A percentile compares a stretch with the other conserved stretches of the same genome.
Evolutionary conservation across 169 alveolate genomes (phyloP).

Genomic region (Cryptosporidium viatorum): DNA sequence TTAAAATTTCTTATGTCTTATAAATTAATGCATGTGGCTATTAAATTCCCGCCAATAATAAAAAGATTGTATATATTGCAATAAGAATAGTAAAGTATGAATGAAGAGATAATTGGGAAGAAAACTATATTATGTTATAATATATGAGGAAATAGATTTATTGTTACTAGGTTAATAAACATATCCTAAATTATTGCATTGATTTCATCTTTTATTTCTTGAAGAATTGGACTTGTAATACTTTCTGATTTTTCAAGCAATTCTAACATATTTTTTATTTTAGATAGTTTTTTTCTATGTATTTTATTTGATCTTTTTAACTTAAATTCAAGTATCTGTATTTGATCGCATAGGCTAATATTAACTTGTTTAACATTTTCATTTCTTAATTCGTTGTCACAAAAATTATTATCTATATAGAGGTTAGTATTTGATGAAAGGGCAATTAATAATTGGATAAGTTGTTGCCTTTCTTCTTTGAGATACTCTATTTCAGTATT

Average conservation of each 20-base stretch:
- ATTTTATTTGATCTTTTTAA: conserved; percentile 14
- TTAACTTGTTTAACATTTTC: conserved; percentile 32
- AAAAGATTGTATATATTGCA: conserved; percentile 20
- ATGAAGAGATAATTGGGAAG: not conserved
- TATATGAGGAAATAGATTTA: not conserved
- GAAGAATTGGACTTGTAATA: not conserved
- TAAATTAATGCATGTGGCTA: conserved; percentile 28
- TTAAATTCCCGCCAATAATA: conserved; percentile 10
- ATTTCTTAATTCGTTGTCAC: conserved; percentile 18
- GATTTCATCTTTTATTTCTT: not conserved
- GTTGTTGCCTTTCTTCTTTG: conserved; percentile 11
- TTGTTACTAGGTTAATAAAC: not conserved
- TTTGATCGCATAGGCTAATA: conserved; percentile 37
- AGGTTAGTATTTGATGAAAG: not conserved
- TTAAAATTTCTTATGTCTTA: conserved; percentile 1
- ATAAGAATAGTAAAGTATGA: no score
- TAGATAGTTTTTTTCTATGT: conserved; percentile 1
- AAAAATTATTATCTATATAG: not conserved
- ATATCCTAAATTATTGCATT: not conserved
- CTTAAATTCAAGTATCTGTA: conserved; percentile 46
- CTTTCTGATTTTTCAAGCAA: conserved; percentile 9
- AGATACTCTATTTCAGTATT: not conserved
- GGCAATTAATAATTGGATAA: not conserved
- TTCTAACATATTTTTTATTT: conserved; percentile 16
- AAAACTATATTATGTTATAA: not conserved